Evolutionary conservation across 2,329 filamentous ascomycete species (phyloP).

Genomic region (Monilinia fructicola): DNA sequence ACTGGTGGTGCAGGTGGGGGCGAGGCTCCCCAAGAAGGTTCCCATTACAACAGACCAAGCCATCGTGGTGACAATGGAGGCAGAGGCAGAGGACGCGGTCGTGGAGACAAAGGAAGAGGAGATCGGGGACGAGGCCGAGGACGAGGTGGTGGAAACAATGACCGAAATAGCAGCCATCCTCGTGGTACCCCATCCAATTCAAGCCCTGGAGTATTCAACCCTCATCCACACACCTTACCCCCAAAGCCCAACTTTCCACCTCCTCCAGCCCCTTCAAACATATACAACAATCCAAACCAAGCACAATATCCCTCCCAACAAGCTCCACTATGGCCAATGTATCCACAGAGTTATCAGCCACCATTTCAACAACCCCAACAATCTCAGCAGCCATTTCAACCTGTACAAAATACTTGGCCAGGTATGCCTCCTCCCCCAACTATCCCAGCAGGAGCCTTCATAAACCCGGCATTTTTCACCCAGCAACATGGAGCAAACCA

Average conservation of each 20-base stretch:
- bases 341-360: slow-evolving; percentile 29
- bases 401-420: slow-evolving; percentile 30
- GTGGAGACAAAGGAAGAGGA: slow-evolving; percentile 30
- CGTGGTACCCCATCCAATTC: slow-evolving; percentile 26
- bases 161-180: slow-evolving; percentile 30
- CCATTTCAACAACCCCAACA: slow-evolving; percentile 29
- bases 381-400: slow-evolving; percentile 24
- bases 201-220: slow-evolving; percentile 24
- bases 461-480: slow-evolving; percentile 39
- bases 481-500: slow-evolving; percentile 25
- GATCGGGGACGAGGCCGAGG: slow-evolving; percentile 34
- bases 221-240: slow-evolving; percentile 22
- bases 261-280: slow-evolving; percentile 23
- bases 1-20: slow-evolving; percentile 43
- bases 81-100: slow-evolving; percentile 34
- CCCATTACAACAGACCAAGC: slow-evolving; percentile 27
- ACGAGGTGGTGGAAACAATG: slow-evolving; percentile 34
- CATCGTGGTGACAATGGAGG: slow-evolving; percentile 29
- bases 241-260: slow-evolving; percentile 18
- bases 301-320: slow-evolving; percentile 29
- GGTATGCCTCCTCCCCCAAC: slow-evolving; percentile 24
- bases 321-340: slow-evolving; percentile 36
- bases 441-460: slow-evolving; percentile 34
- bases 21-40: slow-evolving; percentile 44
- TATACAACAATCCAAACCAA: slow-evolving; percentile 23